phyloP scores from a whole-genome alignment of 352 stramenopile species.

The Sclerospora graminicola region DNA sequence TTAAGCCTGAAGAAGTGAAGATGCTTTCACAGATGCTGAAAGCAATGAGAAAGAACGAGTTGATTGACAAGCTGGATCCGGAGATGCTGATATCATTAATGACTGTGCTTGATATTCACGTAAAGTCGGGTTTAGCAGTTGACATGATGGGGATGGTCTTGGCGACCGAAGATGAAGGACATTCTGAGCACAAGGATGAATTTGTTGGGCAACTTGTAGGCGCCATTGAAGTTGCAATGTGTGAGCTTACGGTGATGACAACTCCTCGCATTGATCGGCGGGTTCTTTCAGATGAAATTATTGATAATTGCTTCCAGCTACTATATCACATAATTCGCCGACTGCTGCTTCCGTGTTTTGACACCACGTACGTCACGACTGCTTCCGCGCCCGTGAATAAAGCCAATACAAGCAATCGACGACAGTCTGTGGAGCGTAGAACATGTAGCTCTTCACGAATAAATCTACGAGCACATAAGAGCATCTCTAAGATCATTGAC shows the following conservation, averaged over 20 bases:
- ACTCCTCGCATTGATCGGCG: slow-evolving; percentile 55
- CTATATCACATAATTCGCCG: slow-evolving; percentile 45
- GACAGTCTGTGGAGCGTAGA: slow-evolving; percentile 6
- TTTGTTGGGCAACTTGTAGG: slow-evolving; percentile 9
- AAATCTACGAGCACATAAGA: slow-evolving; percentile 42
- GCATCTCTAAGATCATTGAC: slow-evolving; percentile 38
- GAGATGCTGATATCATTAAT: slow-evolving; percentile 52
- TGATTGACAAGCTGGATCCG: slow-evolving; percentile 45
- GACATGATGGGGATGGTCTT: slow-evolving; percentile 46
- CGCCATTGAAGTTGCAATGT: slow-evolving; percentile 61
- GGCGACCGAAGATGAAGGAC: neutral
- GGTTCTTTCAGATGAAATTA: slow-evolving; percentile 70
- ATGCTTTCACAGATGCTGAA: slow-evolving; percentile 54
- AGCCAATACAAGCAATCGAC: neutral
- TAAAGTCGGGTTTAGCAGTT: slow-evolving; percentile 52
- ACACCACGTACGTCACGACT: slow-evolving; percentile 35
- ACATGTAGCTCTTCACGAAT: slow-evolving; percentile 17
- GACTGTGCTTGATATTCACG: slow-evolving; percentile 42
- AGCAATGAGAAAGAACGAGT: slow-evolving; percentile 48
- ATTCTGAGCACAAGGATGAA: slow-evolving; percentile 1
- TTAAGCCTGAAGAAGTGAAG: slow-evolving; percentile 42
- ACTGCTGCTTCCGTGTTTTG: slow-evolving; percentile 59
- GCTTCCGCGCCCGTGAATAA: slow-evolving; percentile 8
- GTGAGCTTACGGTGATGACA: slow-evolving; percentile 63
- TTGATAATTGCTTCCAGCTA: slow-evolving; percentile 70